Conservation (phyloP, 2,329 filamentous ascomycete species). For the Colletotrichum liaoningense region DNA sequence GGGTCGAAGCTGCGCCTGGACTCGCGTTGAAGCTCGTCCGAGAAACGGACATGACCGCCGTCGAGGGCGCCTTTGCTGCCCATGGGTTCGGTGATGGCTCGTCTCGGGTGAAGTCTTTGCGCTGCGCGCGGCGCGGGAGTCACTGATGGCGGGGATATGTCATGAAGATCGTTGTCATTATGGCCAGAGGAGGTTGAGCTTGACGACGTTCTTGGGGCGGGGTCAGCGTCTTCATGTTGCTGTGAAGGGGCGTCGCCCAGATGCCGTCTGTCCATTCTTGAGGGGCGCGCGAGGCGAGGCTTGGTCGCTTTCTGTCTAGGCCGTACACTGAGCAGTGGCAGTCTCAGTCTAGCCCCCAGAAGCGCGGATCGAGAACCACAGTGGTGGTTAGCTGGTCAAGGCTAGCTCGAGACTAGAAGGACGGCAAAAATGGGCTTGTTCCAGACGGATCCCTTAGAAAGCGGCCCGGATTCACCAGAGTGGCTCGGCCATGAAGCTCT, state of each 20-base stretch:
- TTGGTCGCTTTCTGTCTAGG: conserved; percentile 28
- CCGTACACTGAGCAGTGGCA: neutral
- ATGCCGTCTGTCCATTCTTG: conserved; percentile 24
- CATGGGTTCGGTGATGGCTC: conserved; percentile 35
- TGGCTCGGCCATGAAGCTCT: conserved; percentile 19
- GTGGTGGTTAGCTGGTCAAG: conserved; percentile 3
- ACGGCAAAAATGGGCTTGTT: conserved; percentile 22
- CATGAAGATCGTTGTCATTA: conserved; percentile 12
- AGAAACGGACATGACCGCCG: conserved; percentile 41
- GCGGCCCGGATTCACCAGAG: conserved; percentile 33
- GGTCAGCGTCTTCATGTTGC: conserved; percentile 28
- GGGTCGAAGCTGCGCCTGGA: conserved; percentile 23
- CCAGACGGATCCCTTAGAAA: conserved; percentile 20
- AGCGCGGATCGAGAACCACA: conserved; percentile 19
- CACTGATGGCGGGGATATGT: conserved; percentile 7
- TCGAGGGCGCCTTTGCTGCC: conserved; percentile 32
- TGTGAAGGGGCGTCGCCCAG: conserved; percentile 25
- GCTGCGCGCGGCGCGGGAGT: conserved; percentile 25
- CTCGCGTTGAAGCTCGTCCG: conserved; percentile 39
- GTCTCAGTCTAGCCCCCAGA: conserved; percentile 9
- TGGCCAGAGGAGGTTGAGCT: conserved; percentile 11
- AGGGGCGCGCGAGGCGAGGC: conserved; percentile 1
- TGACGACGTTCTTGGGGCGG: conserved; percentile 11
- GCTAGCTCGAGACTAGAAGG: conserved; percentile 15
- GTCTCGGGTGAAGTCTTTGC: conserved; percentile 27